A percentile compares a stretch with the other conserved stretches of the same genome.
Evolutionary conservation across 1,139 yeast species (phyloP).

Genomic region (Taphrina sp.): DNA sequence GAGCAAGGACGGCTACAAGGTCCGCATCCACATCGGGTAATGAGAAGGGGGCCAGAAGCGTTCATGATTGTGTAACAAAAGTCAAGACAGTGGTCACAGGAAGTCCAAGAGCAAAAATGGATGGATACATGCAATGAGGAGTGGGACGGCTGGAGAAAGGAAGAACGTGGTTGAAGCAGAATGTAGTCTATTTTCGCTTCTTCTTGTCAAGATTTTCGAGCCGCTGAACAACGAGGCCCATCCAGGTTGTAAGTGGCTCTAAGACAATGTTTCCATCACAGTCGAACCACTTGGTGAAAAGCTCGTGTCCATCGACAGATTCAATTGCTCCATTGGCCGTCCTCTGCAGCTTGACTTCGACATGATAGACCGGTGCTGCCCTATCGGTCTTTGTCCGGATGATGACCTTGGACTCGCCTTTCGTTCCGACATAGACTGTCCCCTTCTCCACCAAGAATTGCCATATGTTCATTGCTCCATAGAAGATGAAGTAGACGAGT

Average conservation of each 20-base stretch:
- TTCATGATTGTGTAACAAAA: not conserved
- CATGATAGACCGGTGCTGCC: constrained; percentile 24
- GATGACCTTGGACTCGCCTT: constrained; percentile 38
- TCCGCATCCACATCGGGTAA: not conserved
- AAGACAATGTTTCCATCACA: constrained; percentile 35
- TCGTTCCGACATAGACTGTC: constrained; percentile 61
- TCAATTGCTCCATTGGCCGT: constrained; percentile 4
- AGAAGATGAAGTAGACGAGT: constrained; percentile 52
- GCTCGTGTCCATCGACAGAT: constrained; percentile 23
- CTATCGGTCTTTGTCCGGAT: constrained; percentile 24
- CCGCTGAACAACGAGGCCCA: constrained; percentile 22
- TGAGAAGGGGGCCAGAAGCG: not conserved
- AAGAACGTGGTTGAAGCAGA: not conserved
- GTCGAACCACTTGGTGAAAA: constrained; percentile 36
- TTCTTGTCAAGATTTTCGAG: constrained; percentile 1
- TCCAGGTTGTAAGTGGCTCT: constrained; percentile 34
- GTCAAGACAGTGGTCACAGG: not conserved
- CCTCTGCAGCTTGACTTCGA: constrained; percentile 18
- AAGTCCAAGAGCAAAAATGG: not conserved
- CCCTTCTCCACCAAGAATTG: constrained; percentile 54
- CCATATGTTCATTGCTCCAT: constrained; percentile 53
- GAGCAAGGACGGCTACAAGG: not conserved
- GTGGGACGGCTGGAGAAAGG: not conserved
- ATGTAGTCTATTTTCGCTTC: constrained; percentile 1
- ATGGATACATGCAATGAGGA: not conserved